These are phyloP conservation scores for Cenococcum geophilum DNA, from an alignment of 495 filamentous ascomycete species.

Conservation along the genomic window DNA sequence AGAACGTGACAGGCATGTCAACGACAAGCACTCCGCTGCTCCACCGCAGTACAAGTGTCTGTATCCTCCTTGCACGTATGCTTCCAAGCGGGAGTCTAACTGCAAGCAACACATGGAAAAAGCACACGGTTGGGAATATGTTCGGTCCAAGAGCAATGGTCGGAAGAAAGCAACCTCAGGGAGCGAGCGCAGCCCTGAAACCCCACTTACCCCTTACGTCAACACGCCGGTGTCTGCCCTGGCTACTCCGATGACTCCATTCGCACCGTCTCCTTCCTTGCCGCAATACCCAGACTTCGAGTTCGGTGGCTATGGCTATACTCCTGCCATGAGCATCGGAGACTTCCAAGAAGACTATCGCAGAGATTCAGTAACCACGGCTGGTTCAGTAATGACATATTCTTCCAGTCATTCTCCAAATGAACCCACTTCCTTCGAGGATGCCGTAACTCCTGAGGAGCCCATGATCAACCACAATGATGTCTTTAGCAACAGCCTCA, in stretches of 20 bases:
- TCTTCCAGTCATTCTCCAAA: constrained; percentile 28
- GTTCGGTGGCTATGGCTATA: constrained; percentile 18
- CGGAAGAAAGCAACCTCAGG: constrained; percentile 31
- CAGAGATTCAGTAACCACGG: constrained; percentile 24
- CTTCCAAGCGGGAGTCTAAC: constrained; percentile 93
- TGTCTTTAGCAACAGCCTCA: constrained; percentile 22
- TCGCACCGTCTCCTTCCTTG: constrained; percentile 17
- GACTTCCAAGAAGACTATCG: constrained; percentile 26
- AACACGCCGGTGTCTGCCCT: constrained; percentile 23
- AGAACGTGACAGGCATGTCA: constrained; percentile 88
- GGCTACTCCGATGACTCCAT: constrained; percentile 25
- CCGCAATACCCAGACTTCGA: constrained; percentile 16
- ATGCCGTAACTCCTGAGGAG: constrained; percentile 35
- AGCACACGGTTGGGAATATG: constrained; percentile 82
- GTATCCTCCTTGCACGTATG: constrained; percentile 83
- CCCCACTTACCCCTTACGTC: constrained; percentile 31
- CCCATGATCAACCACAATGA: constrained; percentile 28
- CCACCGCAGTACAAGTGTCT: constrained; percentile 74
- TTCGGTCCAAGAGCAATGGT: constrained; percentile 85
- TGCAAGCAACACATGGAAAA: constrained; percentile 99
- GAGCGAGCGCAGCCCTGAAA: constrained; percentile 27
- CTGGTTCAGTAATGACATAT: constrained; percentile 24
- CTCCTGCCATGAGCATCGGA: constrained; percentile 20
- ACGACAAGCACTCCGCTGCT: constrained; percentile 83
- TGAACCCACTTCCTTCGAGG: constrained; percentile 29